Evolutionary conservation across 805 yeast genomes (phyloP).

Genomic region (Sugiyamaella marilandica): DNA sequence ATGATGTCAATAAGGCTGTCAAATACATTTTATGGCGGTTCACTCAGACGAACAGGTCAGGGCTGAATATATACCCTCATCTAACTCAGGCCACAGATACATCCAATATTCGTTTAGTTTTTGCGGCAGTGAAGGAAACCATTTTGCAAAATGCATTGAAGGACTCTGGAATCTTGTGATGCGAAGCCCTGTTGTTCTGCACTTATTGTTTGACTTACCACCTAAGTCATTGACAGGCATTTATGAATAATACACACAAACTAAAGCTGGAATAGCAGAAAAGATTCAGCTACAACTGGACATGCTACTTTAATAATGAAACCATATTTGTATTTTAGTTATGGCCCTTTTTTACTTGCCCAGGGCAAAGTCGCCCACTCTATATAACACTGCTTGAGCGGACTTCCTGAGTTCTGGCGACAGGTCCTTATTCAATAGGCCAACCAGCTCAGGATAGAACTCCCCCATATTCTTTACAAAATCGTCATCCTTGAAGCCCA

Average conservation of each 20-base stretch:
- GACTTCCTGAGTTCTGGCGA: slow-evolving; percentile 33
- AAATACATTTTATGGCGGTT: slow-evolving; percentile 89
- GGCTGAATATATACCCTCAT: slow-evolving; percentile 79
- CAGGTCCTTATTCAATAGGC: slow-evolving; percentile 34
- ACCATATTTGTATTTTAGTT: background rate
- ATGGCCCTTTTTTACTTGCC: background rate
- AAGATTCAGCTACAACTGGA: too few species aligned
- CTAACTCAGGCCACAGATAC: slow-evolving; percentile 93
- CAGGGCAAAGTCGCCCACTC: slow-evolving; percentile 46
- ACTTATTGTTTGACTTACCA: slow-evolving; percentile 10
- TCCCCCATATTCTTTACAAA: slow-evolving; percentile 27
- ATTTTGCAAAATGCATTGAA: slow-evolving; percentile 69
- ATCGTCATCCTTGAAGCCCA: slow-evolving; percentile 55
- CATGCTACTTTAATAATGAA: too few species aligned
- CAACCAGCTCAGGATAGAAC: slow-evolving; percentile 30
- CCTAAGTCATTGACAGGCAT: background rate
- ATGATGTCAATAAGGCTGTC: slow-evolving; percentile 83
- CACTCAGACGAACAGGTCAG: slow-evolving; percentile 76
- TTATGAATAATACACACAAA: background rate
- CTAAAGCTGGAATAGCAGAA: background rate
- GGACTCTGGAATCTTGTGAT: slow-evolving; percentile 65
- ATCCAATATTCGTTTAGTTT: slow-evolving; percentile 76
- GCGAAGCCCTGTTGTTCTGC: background rate
- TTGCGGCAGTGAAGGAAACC: slow-evolving; percentile 79
- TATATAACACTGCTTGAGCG: slow-evolving; percentile 32